Percentiles rank a stretch among this genome's conserved stretches.
Evolutionary conservation across 805 yeast genomes (phyloP).

Genomic region (Wickerhamiella siamensis): DNA sequence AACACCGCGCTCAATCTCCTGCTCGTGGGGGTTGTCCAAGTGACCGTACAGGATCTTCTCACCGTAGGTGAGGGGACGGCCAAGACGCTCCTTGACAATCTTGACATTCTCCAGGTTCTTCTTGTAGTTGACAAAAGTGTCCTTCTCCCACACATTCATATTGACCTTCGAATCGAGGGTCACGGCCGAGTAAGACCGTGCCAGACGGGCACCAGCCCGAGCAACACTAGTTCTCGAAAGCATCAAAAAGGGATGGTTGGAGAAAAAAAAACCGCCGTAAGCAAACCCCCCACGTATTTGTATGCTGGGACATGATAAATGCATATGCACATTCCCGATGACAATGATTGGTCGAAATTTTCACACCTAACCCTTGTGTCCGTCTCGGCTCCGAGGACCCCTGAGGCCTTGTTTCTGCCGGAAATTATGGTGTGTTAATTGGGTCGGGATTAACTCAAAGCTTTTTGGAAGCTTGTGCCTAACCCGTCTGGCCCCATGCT

Average conservation of each 20-base stretch:
- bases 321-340: neutral
- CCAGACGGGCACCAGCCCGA: conserved; percentile 11
- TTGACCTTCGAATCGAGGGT: conserved; percentile 59
- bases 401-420: too few relatives aligned
- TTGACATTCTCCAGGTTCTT: conserved; percentile 76
- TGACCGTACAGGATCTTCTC: conserved; percentile 93
- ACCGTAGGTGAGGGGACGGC: conserved; percentile 86
- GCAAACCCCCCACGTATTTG: neutral
- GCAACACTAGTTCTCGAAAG: conserved; percentile 9
- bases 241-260: neutral
- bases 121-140: conserved; percentile 83
- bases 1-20: conserved; percentile 72
- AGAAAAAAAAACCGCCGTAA: neutral
- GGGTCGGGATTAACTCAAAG: too few relatives aligned
- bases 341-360: neutral
- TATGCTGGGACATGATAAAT: neutral
- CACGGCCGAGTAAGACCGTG: conserved; percentile 23
- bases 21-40: conserved; percentile 81
- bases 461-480: too few relatives aligned
- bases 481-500: too few relatives aligned
- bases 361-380: neutral
- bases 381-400: neutral
- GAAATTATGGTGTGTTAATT: too few relatives aligned
- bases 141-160: conserved; percentile 47
- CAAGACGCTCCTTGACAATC: conserved; percentile 66